Evolutionary conservation across 306 rosid species (phyloP).

Genomic region (Citrullus mucosospermus): DNA sequence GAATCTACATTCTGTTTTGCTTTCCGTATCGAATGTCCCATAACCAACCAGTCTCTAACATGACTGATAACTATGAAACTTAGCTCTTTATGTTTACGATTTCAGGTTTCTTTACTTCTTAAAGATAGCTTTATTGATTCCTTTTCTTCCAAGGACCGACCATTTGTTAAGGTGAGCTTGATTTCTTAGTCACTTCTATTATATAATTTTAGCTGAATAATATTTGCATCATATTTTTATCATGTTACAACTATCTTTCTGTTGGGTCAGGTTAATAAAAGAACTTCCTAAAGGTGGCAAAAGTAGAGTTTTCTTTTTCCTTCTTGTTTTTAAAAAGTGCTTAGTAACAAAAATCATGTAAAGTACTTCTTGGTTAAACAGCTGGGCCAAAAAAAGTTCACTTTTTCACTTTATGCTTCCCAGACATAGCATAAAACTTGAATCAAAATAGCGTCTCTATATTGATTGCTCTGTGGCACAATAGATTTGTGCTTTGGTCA

Average conservation of each 20-base stretch:
- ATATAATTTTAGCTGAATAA: background rate
- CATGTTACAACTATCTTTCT: background rate
- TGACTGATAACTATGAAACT: background rate
- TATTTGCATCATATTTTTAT: background rate
- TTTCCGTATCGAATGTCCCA: slow-evolving; percentile 4
- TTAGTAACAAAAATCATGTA: background rate
- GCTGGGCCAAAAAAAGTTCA: background rate
- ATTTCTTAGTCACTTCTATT: background rate
- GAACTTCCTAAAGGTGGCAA: background rate
- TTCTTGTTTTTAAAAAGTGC: background rate
- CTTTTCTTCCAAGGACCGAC: slow-evolving; percentile 63
- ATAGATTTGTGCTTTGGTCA: background rate
- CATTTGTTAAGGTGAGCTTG: slow-evolving; percentile 66
- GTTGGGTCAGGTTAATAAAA: background rate
- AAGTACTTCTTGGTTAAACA: background rate
- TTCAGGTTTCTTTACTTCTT: slow-evolving; percentile 94
- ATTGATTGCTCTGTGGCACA: background rate
- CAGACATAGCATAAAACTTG: background rate
- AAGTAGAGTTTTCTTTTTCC: background rate
- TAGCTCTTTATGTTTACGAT: slow-evolving; percentile 11
- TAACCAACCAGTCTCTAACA: background rate
- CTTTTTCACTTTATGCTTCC: background rate
- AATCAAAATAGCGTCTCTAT: background rate
- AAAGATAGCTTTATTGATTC: slow-evolving; percentile 91
- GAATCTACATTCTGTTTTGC: slow-evolving; percentile 4